Base-by-base conservation (phyloP, 2,329 filamentous ascomycete species). In the Beauveria rudraprayagi region DNA sequence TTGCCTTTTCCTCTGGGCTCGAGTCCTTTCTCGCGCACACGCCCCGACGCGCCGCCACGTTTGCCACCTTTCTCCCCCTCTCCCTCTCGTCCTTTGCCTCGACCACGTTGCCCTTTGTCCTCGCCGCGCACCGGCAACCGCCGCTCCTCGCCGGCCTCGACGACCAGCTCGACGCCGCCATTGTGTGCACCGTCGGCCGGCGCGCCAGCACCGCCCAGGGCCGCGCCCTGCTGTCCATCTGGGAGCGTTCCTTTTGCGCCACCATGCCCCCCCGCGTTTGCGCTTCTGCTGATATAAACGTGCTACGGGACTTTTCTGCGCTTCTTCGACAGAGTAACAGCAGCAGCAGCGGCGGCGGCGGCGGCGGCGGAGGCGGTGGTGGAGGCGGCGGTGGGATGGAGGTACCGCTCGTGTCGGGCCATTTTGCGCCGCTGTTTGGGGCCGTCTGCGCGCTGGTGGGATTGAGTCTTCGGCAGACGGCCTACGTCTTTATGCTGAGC, bases 1-100 rank as follows among this genome's bases (percentile, higher is more conserved):
- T 94, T 75, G 90, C 90, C 68, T 94, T 93, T 77, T 90, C 86
- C 77, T 89, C 85, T 66, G 90, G 90, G 3, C 82, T 94, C 17
- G 90, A 94, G 75, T 93, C 90, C 46, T 93, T 88, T 72, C 84
- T 92, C 19, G 87, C 88, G 3, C 90, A 94, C 76, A 78, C 79
- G 66, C 60, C 65, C 6, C 72, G 71, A 46, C 63, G 72, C 19
- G 8, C 69, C 75, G 22, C 71, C 76, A n/a, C 48, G 24, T 89
- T 91, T 73, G 70, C 83, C 48, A 74, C 77, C 51, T 94, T 94
- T 75, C 80, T 94, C 17, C 80, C 82, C 11, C 77, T 90, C 24
- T 91, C 89, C 3, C 75, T 93, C 6, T 81, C 83, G 7, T 88
- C 89, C 9, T 84, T 90, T 69, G 88, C 89, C 43, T 83, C 83